Evolutionary conservation across 495 filamentous ascomycete species (phyloP).

Genomic region (Aspergillus bridgeri): DNA sequence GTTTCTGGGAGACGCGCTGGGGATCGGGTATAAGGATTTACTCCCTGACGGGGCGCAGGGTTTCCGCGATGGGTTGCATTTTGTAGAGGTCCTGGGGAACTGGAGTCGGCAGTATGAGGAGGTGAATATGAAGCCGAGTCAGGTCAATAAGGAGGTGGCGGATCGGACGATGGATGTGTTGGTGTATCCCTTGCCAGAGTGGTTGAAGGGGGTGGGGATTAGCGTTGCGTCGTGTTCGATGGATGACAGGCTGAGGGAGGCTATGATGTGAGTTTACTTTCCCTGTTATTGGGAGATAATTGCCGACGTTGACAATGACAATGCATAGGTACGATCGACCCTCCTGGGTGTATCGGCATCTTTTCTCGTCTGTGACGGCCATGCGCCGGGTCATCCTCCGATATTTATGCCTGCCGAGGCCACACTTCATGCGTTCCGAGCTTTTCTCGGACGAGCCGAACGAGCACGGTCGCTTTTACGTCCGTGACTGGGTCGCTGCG

Average conservation of each 20-base stretch:
- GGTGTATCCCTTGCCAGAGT: constrained; percentile 49
- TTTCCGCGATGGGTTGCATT: constrained; percentile 60
- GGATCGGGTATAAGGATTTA: constrained; percentile 45
- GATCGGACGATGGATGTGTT: constrained; percentile 56
- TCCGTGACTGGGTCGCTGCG: constrained; percentile 42
- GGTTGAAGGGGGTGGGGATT: constrained; percentile 42
- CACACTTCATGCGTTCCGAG: constrained; percentile 40
- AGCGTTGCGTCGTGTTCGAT: constrained; percentile 53
- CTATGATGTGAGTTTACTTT: constrained; percentile 52
- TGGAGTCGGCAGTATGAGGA: constrained; percentile 57
- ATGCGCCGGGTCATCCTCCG: constrained; percentile 50
- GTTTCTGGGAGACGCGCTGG: constrained; percentile 57
- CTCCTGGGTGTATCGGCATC: constrained; percentile 25
- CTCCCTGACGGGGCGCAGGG: constrained; percentile 32
- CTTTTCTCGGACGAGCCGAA: constrained; percentile 45
- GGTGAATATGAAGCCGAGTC: constrained; percentile 54
- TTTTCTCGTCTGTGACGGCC: constrained; percentile 39
- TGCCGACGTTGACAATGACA: too few species aligned
- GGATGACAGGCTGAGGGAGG: constrained; percentile 56
- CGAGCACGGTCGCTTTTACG: constrained; percentile 47
- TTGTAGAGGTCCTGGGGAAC: constrained; percentile 51
- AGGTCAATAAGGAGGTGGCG: constrained; percentile 49
- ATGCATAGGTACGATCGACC: constrained; percentile 47
- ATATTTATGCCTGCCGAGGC: constrained; percentile 54
- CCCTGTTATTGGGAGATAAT: not conserved